Conservation (phyloP, 164 flowering plant genomes). For the Stephania yunnanensis region DNA sequence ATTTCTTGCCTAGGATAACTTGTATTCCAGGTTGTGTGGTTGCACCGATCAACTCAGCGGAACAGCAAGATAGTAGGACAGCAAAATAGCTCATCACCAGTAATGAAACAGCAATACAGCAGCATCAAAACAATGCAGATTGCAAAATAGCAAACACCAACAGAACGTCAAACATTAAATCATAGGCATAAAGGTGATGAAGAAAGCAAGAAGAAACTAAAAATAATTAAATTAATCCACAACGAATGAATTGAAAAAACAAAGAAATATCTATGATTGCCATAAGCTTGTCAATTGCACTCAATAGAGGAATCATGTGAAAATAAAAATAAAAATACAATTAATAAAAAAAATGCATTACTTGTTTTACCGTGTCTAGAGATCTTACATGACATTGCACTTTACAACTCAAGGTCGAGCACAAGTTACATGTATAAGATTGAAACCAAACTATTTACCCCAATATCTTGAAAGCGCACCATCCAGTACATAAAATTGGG, state of each 20-base stretch:
- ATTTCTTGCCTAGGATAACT: too few relatives aligned
- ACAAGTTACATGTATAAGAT: not conserved
- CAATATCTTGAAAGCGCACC: not conserved
- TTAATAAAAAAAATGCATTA: not conserved
- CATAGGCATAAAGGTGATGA: not conserved
- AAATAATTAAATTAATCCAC: not conserved
- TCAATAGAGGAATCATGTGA: not conserved
- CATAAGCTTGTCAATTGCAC: not conserved
- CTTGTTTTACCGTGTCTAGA: not conserved
- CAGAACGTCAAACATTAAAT: not conserved
- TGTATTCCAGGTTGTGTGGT: too few relatives aligned
- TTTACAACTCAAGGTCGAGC: not conserved
- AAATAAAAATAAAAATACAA: not conserved
- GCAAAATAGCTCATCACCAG: too few relatives aligned
- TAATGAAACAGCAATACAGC: too few relatives aligned
- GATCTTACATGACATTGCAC: too few relatives aligned
- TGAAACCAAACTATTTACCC: not conserved
- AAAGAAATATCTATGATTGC: not conserved
- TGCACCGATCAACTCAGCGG: too few relatives aligned
- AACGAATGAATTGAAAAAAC: not conserved
- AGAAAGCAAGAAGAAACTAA: not conserved
- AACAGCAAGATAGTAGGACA: too few relatives aligned
- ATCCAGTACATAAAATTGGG: too few relatives aligned
- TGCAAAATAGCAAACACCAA: too few relatives aligned
- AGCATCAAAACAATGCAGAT: too few relatives aligned